Base-by-base conservation (phyloP, 2,329 filamentous ascomycete species). In the Zymoseptoria ardabiliae region DNA sequence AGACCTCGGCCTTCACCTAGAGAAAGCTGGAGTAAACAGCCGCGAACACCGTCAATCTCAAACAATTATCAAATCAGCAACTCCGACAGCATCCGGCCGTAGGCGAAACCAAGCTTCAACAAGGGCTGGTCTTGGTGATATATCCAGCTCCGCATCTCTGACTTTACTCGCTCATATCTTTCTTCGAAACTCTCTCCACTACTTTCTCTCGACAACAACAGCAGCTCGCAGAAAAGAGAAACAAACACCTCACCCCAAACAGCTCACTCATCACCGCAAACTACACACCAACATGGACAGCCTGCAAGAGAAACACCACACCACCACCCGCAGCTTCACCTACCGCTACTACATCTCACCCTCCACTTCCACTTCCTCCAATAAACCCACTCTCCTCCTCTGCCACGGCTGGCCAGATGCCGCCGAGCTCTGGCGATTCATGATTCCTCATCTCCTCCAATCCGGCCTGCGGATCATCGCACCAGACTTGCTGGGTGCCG, bases 401-500 rank as follows among this genome's bases (percentile, higher is more conserved):
- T 64, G 77, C 19, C 81, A 82, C 68, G 81, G 81, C 59, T 82
- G 76, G 65, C 80, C 81, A 4, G 78, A 81, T 62, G 69, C 72
- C 48, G 76, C 78, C 0, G 69, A 70, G 2, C 69, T 80, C 23
- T 82, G 78, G 79, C 66, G 72, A 10, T 71, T 73, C 28, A 66
- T 80, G 19, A 69, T 78, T 19, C 72, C 71, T 35, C 63, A 74
- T 22, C 70, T 81, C 8, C 70, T 75, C n/a, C 63, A 73, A 6
- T 69, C 73, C 3, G 71, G 73, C 55, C 72, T 78, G 65, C 72
- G 74, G 30, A 70, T 77, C 60, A 63, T 77, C 54, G 66, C 71
- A 11, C 72, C 72, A 5, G 75, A 76, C 57, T 63, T 75, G 10
- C 71, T 76, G 2, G 75, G 74, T 53, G 74, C 73, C 49, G 75